Base-by-base conservation (phyloP, 192 early-diverging fungal genomes). In the Thoreauomyces humboldtii region DNA sequence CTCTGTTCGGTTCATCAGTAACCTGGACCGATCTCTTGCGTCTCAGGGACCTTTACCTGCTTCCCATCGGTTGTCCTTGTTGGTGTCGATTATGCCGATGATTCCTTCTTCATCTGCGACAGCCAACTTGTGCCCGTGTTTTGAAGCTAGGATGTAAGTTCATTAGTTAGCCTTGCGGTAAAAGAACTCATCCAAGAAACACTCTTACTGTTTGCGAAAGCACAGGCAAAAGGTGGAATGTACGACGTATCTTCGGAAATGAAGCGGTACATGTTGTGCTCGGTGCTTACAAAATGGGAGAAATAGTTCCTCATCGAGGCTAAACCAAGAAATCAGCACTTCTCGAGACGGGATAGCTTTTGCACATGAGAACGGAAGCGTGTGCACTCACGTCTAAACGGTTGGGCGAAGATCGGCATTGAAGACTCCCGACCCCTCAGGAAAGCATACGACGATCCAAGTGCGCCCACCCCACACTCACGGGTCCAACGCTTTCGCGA, bases 101-200 rank as follows among this genome's bases (percentile, higher is more conserved):
- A 69, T 73, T 12, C 89, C 89, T 12, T 81, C 82, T 57, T 91
- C 89, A 55, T 87, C 85, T 3, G 82, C 85, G 2, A 89, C 77
- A 4, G 89, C 88, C 35, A 91, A 64, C 38, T 79, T 73, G 37
- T 80, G 70, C 2, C 84, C 87, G 17, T 77, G 73, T 24, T 79
- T 76, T 7, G 75, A 74, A 24, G 52, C 77, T 83, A 73, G n/a
- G 21, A 24, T 15, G 37, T 12, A 5, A 45, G 27, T 1, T 0
- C 14, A 29, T n/a, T n/a, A n/a, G n/a, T n/a, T n/a, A n/a, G n/a
- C n/a, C n/a, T n/a, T n/a, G 24, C 9, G 50, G 5, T 52, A 4
- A 31, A 27, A 55, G 33, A 12, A 47, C 7, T 25, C 9, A 46
- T 58, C 1, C 46, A 34, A 36, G 7, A 21, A 55, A 14, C 31